Percentiles rank a stretch among this genome's conserved stretches.
Conservation (phyloP, 1,284 basidiomycete genomes). For the Anthracocystis walkeri region DNA sequence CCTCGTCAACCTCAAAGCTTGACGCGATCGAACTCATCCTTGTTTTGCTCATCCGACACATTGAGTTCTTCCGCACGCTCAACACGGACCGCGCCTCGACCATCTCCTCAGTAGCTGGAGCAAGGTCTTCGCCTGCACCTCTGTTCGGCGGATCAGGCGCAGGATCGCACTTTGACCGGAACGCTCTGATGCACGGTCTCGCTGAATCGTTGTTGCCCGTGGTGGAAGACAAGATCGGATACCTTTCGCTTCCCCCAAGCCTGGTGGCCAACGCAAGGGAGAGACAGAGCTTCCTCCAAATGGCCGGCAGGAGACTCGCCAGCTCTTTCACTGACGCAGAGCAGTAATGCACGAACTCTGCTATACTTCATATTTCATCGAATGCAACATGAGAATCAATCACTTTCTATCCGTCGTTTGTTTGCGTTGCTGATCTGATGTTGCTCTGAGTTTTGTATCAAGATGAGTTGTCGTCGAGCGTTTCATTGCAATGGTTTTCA, state of each 20-base stretch:
- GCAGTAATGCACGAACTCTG: constrained; percentile 3
- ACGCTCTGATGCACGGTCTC: constrained; percentile 38
- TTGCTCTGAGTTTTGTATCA: too few species aligned
- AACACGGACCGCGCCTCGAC: constrained; percentile 14
- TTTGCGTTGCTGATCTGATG: too few species aligned
- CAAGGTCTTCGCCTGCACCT: constrained; percentile 13
- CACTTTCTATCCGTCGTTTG: too few species aligned
- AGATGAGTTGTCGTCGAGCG: too few species aligned
- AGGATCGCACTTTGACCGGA: constrained; percentile 23
- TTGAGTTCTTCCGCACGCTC: constrained; percentile 73
- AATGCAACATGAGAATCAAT: too few species aligned
- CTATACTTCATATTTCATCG: too few species aligned
- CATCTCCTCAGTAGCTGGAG: not conserved
- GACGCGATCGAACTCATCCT: constrained; percentile 85
- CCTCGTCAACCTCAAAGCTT: constrained; percentile 73
- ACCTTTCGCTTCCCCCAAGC: constrained; percentile 44
- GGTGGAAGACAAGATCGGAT: constrained; percentile 55
- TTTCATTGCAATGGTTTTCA: too few species aligned
- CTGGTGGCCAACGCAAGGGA: constrained; percentile 50
- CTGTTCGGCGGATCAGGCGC: constrained; percentile 8
- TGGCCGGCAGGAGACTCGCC: constrained; percentile 53
- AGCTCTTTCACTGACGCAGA: constrained; percentile 46
- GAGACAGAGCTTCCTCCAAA: constrained; percentile 58
- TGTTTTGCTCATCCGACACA: constrained; percentile 85
- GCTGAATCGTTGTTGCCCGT: constrained; percentile 48